Percentiles rank a stretch among this genome's conserved stretches.
phyloP scores from a whole-genome alignment of 1,284 basidiomycete genomes.

The Leccinum subspadiceum region DNA sequence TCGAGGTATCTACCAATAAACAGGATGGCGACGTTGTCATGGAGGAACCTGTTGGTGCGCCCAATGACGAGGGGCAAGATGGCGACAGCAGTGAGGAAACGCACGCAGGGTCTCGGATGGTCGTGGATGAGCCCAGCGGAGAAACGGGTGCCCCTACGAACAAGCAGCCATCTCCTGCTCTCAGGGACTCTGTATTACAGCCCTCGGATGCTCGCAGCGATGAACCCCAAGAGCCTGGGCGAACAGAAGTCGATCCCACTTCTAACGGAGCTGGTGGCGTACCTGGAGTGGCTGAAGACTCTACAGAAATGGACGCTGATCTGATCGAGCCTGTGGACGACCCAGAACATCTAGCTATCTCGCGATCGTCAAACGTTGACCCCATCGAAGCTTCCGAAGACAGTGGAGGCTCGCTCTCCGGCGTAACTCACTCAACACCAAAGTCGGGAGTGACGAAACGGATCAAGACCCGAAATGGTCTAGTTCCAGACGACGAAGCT shows the following conservation, averaged over 20 bases:
- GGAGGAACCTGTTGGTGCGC: conserved; percentile 1
- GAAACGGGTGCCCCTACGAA: conserved; percentile 5
- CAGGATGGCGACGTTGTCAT: conserved; percentile 7
- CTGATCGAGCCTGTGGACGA: conserved; percentile 37
- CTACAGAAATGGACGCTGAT: conserved; percentile 22
- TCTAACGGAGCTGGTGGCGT: neutral
- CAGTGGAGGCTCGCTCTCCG: neutral
- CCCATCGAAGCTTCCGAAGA: conserved; percentile 31
- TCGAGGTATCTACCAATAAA: neutral
- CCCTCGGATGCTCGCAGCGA: neutral
- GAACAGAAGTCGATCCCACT: neutral
- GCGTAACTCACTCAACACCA: conserved; percentile 18
- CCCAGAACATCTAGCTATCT: conserved; percentile 12
- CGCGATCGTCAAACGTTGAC: conserved; percentile 12
- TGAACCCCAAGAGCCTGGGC: neutral
- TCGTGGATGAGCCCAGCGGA: conserved; percentile 12
- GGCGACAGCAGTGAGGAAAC: conserved; percentile 19
- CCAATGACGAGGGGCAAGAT: neutral
- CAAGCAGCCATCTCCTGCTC: neutral
- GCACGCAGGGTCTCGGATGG: conserved; percentile 22
- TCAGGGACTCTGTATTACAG: neutral
- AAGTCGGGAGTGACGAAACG: conserved; percentile 33
- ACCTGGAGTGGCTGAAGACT: neutral
- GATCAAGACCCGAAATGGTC: conserved; percentile 39
- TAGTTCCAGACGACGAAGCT: conserved; percentile 18